phyloP scores from a whole-genome alignment of 1,284 basidiomycete species.

The Trichosporon ovoides region DNA sequence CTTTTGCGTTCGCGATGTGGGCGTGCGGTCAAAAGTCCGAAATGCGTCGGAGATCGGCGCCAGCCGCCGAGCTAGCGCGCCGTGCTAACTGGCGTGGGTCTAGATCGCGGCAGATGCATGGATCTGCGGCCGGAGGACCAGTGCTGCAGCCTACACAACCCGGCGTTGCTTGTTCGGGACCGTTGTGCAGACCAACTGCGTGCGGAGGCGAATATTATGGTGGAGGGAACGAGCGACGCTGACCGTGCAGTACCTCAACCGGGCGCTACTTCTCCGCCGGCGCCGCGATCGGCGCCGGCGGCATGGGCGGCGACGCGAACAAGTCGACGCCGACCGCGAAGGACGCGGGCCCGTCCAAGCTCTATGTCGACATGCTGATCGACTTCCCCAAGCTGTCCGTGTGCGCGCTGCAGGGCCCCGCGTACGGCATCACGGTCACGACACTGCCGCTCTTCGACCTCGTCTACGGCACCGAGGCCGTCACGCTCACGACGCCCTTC shows the following conservation, averaged over 20 bases:
- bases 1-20: not conserved
- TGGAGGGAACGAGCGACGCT: not conserved
- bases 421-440: slow-evolving; percentile 20
- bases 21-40: not conserved
- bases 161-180: too few relatives aligned
- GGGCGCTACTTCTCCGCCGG: slow-evolving; percentile 21
- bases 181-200: not conserved
- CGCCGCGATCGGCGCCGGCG: slow-evolving; percentile 10
- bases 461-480: slow-evolving; percentile 17
- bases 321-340: not conserved
- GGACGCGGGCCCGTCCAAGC: not conserved
- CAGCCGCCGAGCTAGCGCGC: too few relatives aligned
- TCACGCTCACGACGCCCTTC: slow-evolving; percentile 20
- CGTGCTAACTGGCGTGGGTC: too few relatives aligned
- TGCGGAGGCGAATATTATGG: not conserved
- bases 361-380: slow-evolving; percentile 18
- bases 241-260: slow-evolving; percentile 12
- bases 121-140: too few relatives aligned
- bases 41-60: not conserved
- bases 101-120: too few relatives aligned
- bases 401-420: slow-evolving; percentile 18
- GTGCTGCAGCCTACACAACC: too few relatives aligned
- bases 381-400: slow-evolving; percentile 22
- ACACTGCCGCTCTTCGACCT: slow-evolving; percentile 22
- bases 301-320: slow-evolving; percentile 9